phyloP scores from a whole-genome alignment of 2,329 filamentous ascomycete species.

The Calonectria pauciramosa region DNA sequence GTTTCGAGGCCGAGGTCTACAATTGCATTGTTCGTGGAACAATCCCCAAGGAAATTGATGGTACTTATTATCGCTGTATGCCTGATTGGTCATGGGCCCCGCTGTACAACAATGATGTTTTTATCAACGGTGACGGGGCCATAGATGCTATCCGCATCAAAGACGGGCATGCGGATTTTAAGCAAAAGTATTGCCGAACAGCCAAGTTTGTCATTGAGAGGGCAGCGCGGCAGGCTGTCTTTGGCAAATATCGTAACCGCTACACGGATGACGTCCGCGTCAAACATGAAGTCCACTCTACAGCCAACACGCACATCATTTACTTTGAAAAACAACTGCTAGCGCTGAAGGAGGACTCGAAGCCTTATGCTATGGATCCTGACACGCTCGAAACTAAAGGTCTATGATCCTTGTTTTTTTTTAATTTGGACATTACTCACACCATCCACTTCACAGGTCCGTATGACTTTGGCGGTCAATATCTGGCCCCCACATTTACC shows the following conservation, averaged over 20 bases:
- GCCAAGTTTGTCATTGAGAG: constrained; percentile 1
- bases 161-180: constrained; percentile 3
- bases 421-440: not conserved
- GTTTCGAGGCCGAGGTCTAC: constrained; percentile 9
- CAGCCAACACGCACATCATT: constrained; percentile 7
- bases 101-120: constrained; percentile 1
- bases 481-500: not conserved
- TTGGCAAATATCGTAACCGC: not conserved
- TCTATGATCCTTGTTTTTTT: not conserved
- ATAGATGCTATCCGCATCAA: constrained; percentile 4
- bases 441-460: not conserved
- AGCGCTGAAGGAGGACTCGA: constrained; percentile 1
- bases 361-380: not conserved
- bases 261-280: not conserved
- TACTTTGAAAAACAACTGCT: constrained; percentile 4
- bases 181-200: not conserved
- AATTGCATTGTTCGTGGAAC: not conserved
- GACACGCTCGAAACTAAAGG: not conserved
- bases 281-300: constrained; percentile 1
- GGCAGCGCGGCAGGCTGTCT: not conserved
- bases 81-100: constrained; percentile 1
- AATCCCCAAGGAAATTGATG: not conserved
- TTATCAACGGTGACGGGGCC: not conserved
- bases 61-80: constrained; percentile 6
- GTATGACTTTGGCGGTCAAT: constrained; percentile 2